Conservation (phyloP, 169 alveolate genomes). For the Condylostoma magnum region DNA sequence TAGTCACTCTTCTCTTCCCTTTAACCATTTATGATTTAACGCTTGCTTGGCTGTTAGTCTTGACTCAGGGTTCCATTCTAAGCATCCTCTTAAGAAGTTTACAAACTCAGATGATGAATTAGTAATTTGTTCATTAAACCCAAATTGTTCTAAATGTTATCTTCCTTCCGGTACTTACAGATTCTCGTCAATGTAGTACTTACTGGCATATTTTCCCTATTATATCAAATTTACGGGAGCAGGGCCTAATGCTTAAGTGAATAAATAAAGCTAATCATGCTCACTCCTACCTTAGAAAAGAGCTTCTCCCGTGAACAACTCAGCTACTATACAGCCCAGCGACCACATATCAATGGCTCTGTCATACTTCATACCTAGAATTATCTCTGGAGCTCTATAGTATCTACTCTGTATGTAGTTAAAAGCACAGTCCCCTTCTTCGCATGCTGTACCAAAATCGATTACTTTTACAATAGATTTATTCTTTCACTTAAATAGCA, state of each 20-base stretch:
- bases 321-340: conserved; percentile 70
- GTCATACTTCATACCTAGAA: conserved; percentile 50
- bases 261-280: conserved; percentile 63
- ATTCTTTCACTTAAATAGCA: conserved; percentile 51
- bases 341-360: conserved; percentile 74
- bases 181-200: no score
- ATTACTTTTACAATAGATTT: conserved; percentile 56
- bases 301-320: conserved; percentile 64
- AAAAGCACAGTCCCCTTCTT: conserved; percentile 44
- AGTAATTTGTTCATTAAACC: no score
- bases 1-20: no score
- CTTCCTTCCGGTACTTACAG: no score
- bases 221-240: conserved; percentile 64
- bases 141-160: no score
- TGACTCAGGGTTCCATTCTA: no score
- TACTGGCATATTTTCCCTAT: no score
- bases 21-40: no score
- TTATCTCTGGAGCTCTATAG: conserved; percentile 76
- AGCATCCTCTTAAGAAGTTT: no score
- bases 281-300: conserved; percentile 74
- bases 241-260: conserved; percentile 70
- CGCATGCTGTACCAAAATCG: conserved; percentile 76
- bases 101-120: no score
- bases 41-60: no score
- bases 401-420: conserved; percentile 71